These are phyloP conservation scores for Sequoia sempervirens DNA, from an alignment of 75 land plant species.

Conservation along the genomic window DNA sequence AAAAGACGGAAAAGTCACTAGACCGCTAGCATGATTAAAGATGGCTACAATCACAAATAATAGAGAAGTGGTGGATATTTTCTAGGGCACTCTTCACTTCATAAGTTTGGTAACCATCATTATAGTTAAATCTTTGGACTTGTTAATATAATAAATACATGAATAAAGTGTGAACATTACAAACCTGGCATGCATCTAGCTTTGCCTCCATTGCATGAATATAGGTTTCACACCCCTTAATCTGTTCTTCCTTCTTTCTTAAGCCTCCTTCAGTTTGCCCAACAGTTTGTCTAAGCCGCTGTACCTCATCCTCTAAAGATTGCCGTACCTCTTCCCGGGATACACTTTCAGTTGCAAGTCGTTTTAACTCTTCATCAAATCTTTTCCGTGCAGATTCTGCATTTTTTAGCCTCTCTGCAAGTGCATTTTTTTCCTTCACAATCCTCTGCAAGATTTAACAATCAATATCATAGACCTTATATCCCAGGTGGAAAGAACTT, in stretches of 20 bases:
- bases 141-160: not conserved
- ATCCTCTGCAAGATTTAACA: slow-evolving; percentile 29
- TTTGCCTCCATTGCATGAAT: slow-evolving; percentile 41
- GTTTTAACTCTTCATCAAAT: slow-evolving; percentile 48
- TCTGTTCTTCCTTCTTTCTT: slow-evolving; percentile 46
- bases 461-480: not conserved
- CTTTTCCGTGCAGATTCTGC: slow-evolving; percentile 41
- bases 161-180: not conserved
- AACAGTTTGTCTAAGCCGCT: slow-evolving; percentile 40
- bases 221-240: slow-evolving; percentile 38
- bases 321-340: slow-evolving; percentile 43
- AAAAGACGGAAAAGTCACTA: not conserved
- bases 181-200: slow-evolving; percentile 45
- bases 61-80: not conserved
- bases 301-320: slow-evolving; percentile 47
- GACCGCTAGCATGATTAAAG: not conserved
- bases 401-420: slow-evolving; percentile 47
- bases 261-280: slow-evolving; percentile 49
- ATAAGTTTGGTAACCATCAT: not conserved
- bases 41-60: not conserved
- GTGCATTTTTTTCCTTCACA: slow-evolving; percentile 44
- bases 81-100: not conserved
- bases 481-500: not conserved
- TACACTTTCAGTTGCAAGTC: slow-evolving; percentile 42
- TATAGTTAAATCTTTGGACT: not conserved